Conservation (phyloP, 2,329 filamentous ascomycete species). For the Fusarium siculi region DNA sequence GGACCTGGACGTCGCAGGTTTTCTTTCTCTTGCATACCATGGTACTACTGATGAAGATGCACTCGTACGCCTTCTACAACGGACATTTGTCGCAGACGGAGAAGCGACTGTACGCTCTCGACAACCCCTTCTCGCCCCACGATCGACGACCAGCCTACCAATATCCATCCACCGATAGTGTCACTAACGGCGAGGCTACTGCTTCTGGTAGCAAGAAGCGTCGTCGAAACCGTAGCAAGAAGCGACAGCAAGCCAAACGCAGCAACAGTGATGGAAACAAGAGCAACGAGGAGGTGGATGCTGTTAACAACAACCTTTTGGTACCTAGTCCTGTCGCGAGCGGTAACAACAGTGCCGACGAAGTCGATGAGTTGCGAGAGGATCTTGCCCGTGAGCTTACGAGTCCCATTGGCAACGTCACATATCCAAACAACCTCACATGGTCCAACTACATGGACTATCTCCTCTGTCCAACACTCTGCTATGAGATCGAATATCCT, state of each 20-base stretch:
- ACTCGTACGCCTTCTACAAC: conserved; percentile 98
- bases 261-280: conserved; percentile 35
- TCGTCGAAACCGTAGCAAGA: conserved; percentile 33
- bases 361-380: conserved; percentile 78
- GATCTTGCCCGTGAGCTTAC: conserved; percentile 91
- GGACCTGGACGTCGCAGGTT: conserved; percentile 98
- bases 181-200: conserved; percentile 44
- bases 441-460: conserved; percentile 86
- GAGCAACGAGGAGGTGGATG: conserved; percentile 45
- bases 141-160: conserved; percentile 77
- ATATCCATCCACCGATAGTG: conserved; percentile 73
- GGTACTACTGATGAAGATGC: conserved; percentile 97
- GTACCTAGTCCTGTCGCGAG: conserved; percentile 32
- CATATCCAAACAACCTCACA: conserved; percentile 90
- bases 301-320: neutral
- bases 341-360: conserved; percentile 50
- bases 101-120: conserved; percentile 80
- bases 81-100: conserved; percentile 92
- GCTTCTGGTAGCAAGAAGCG: conserved; percentile 39
- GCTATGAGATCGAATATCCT: conserved; percentile 97
- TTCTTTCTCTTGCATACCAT: conserved; percentile 93
- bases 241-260: conserved; percentile 25
- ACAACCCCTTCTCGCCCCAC: conserved; percentile 71
- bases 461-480: conserved; percentile 91
- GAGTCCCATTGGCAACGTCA: conserved; percentile 87